Conservation (phyloP, 2,329 filamentous ascomycete species). For the Zasmidium angulare region DNA sequence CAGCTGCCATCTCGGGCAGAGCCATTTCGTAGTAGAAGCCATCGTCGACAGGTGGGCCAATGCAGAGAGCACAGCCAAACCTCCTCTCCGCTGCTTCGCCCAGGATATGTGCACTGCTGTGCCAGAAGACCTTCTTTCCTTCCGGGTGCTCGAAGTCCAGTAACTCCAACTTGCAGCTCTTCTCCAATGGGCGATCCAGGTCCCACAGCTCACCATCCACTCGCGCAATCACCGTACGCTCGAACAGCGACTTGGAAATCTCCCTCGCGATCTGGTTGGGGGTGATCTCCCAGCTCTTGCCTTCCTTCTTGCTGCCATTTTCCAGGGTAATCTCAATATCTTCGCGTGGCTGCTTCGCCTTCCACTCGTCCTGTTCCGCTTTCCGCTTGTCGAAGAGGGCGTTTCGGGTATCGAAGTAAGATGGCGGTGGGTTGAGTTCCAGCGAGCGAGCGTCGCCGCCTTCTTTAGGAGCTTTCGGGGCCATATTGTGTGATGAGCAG, state of each 20-base stretch:
- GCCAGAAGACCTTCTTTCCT: constrained; percentile 97
- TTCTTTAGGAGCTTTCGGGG: constrained; percentile 42
- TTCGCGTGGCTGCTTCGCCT: constrained; percentile 68
- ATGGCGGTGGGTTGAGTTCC: constrained; percentile 58
- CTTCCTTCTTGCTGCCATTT: constrained; percentile 69
- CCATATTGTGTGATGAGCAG: not conserved
- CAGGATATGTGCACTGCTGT: constrained; percentile 92
- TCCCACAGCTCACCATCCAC: constrained; percentile 91
- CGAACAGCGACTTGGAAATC: constrained; percentile 82
- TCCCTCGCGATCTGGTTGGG: constrained; percentile 73
- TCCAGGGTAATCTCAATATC: constrained; percentile 72
- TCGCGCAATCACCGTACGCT: constrained; percentile 82
- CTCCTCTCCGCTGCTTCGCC: constrained; percentile 89
- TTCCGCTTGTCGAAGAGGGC: constrained; percentile 87
- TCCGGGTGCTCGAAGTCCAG: constrained; percentile 74
- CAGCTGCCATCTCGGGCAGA: constrained; percentile 66
- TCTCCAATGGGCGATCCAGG: constrained; percentile 83
- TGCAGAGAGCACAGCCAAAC: constrained; percentile 88
- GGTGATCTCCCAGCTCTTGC: constrained; percentile 88
- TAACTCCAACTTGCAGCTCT: constrained; percentile 79
- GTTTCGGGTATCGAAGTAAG: constrained; percentile 80
- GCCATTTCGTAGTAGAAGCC: constrained; percentile 99
- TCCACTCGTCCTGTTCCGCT: constrained; percentile 76
- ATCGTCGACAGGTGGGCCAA: constrained; percentile 86
- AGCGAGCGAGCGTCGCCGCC: constrained; percentile 43